Conservation (phyloP, 2,329 filamentous ascomycete species). For the Paramyrothecium sp. region DNA sequence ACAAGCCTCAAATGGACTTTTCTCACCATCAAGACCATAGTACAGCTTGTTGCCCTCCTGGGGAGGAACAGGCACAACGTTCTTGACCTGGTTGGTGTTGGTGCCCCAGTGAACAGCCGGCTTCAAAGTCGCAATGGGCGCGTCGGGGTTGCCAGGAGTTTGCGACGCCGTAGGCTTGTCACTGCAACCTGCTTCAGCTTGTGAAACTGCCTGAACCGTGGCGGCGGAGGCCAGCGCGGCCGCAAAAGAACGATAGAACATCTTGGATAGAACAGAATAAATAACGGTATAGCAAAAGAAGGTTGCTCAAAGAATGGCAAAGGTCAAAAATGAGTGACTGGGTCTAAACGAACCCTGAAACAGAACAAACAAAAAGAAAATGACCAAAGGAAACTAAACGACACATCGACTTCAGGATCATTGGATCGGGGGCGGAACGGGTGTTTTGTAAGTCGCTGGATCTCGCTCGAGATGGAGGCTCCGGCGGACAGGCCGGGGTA, state of each 20-base stretch:
- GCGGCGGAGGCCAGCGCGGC: not conserved
- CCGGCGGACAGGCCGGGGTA: not conserved
- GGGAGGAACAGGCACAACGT: conserved; percentile 19
- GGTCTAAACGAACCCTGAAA: not conserved
- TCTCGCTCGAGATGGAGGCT: not conserved
- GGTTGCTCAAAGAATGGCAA: not conserved
- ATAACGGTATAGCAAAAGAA: too few relatives aligned
- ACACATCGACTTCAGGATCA: not conserved
- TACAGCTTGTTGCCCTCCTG: conserved; percentile 17
- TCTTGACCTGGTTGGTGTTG: conserved; percentile 16
- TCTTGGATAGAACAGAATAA: not conserved
- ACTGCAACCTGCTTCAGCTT: not conserved
- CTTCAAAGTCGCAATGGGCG: not conserved
- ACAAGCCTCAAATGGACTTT: not conserved
- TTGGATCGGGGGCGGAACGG: not conserved
- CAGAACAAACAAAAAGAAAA: not conserved
- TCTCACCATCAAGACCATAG: conserved; percentile 14
- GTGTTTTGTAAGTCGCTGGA: not conserved
- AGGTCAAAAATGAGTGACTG: not conserved
- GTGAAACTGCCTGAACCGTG: not conserved
- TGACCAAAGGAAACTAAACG: not conserved
- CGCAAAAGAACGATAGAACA: not conserved
- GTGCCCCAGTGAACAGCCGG: conserved; percentile 18
- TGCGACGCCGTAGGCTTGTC: not conserved
- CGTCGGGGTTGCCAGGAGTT: not conserved